phyloP scores from a whole-genome alignment of 768 basidiomycete species.

The Lenzites betulinus region DNA sequence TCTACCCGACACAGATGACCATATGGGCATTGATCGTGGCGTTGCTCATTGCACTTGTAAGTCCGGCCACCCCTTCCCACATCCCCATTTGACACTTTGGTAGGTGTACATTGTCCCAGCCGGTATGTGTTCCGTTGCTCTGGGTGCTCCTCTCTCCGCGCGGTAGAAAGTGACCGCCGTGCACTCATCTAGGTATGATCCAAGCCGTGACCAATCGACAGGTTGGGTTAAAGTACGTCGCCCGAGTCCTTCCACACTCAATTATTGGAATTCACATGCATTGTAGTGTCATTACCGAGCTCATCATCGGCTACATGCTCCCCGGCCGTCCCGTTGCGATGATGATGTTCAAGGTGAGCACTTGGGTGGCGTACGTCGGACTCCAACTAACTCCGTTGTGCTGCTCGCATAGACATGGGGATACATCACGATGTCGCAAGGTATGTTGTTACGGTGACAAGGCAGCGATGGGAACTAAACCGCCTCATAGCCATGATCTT shows the following conservation, averaged over 20 bases:
- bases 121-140: slow-evolving; percentile 34
- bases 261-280: slow-evolving; percentile 7
- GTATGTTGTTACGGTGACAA: not conserved
- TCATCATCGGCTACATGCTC: slow-evolving; percentile 61
- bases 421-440: slow-evolving; percentile 60
- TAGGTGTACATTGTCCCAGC: slow-evolving; percentile 71
- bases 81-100: not conserved
- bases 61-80: not conserved
- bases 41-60: slow-evolving; percentile 39
- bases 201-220: slow-evolving; percentile 80
- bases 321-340: slow-evolving; percentile 70
- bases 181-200: slow-evolving; percentile 48
- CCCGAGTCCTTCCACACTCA: slow-evolving; percentile 2
- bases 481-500: slow-evolving; percentile 53
- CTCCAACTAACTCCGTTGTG: not conserved
- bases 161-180: not conserved
- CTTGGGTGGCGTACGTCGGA: not conserved
- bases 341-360: slow-evolving; percentile 56
- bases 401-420: slow-evolving; percentile 47
- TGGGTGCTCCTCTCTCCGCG: too few relatives aligned
- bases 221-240: slow-evolving; percentile 51
- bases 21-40: slow-evolving; percentile 67
- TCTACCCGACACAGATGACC: slow-evolving; percentile 67
- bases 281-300: slow-evolving; percentile 65
- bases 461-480: not conserved